Base-by-base conservation (phyloP, 805 yeast genomes). In the Myxozyma mucilagina region DNA sequence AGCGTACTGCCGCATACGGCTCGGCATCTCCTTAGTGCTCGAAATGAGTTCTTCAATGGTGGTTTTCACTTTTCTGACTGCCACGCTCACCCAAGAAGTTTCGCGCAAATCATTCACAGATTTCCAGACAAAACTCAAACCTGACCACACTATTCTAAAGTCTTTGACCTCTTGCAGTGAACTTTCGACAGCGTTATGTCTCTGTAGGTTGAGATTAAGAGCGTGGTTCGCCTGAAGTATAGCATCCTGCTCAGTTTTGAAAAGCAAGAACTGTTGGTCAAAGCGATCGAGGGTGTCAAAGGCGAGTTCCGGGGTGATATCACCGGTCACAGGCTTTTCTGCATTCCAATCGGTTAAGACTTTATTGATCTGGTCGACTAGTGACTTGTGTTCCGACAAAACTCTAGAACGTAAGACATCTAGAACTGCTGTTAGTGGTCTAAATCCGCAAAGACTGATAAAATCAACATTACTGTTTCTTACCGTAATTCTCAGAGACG, bases 61-160 rank as follows among this genome's bases (percentile, higher is more conserved):
- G 13, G 71, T 72, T 48, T 84, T 77, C 3, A 87, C 61, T 0
- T 75, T 70, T 8, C 83, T 71, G 0, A 84, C 78, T 4, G 78
- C 77, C 3, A 84, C 68, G 0, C 76, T 73, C 0, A 61, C 36
- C 96, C 96, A 90, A 2, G 71, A 70, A 1, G 72, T 68, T 0
- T 60, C 59, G 45, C 79, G 78, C 18, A 86, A 63, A 4, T 73
- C 76, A 20, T 78, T 77, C 2, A 87, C 69, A 0, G 78, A 72
- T 4, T 73, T 73, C 79, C 84, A 81, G 1, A 87, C 72, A 0
- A 78, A 71, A 48, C 82, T 81, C 39, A 90, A 76, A 0, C 87
- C 76, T 0, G 77, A 68, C 96, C 96, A 89, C 0, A 87, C 90
- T 0, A 79, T 68, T 59, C 77, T 80, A 41, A 86, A 77, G 50